phyloP scores from a whole-genome alignment of 202 grass and related monocot species.

The Setaria italica region DNA sequence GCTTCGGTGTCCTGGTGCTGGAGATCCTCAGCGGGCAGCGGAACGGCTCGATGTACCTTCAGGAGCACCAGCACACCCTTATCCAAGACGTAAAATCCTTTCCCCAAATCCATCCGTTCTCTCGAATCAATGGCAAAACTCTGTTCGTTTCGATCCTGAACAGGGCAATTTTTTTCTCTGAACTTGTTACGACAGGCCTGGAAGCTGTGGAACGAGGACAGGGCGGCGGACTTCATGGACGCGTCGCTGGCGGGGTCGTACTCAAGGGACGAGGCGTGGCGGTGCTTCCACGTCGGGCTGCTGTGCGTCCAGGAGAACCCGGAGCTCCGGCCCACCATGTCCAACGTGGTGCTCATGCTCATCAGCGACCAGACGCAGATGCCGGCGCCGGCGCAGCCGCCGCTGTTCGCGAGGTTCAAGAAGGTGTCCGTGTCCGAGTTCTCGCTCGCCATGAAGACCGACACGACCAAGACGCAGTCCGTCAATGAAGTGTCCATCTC shows the following conservation, averaged over 20 bases:
- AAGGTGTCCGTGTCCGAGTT: constrained; percentile 39
- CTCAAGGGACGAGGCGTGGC: constrained; percentile 52
- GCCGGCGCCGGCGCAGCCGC: constrained; percentile 54
- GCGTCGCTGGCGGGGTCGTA: constrained; percentile 53
- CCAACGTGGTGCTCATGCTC: constrained; percentile 77
- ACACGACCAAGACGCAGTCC: constrained; percentile 63
- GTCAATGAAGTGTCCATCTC: constrained; percentile 88
- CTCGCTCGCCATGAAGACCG: constrained; percentile 52
- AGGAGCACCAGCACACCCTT: constrained; percentile 65
- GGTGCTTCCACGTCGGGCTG: constrained; percentile 76
- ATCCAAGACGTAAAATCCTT: constrained; percentile 59
- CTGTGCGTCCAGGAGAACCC: constrained; percentile 89
- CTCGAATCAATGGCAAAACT: background rate
- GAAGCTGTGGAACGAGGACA: constrained; percentile 72
- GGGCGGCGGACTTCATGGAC: constrained; percentile 73
- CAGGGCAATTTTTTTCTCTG: background rate
- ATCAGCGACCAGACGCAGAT: constrained; percentile 74
- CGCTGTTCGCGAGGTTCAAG: constrained; percentile 49
- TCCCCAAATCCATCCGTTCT: background rate
- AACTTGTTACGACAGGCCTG: constrained; percentile 58
- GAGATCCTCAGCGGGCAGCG: constrained; percentile 91
- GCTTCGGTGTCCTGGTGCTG: constrained; percentile 89
- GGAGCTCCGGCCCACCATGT: constrained; percentile 86
- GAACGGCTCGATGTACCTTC: constrained; percentile 69
- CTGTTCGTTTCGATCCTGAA: background rate